Percentiles rank a stretch among this genome's conserved stretches.
Conservation (phyloP, 2,329 filamentous ascomycete species). For the Penicillium nordicum region DNA sequence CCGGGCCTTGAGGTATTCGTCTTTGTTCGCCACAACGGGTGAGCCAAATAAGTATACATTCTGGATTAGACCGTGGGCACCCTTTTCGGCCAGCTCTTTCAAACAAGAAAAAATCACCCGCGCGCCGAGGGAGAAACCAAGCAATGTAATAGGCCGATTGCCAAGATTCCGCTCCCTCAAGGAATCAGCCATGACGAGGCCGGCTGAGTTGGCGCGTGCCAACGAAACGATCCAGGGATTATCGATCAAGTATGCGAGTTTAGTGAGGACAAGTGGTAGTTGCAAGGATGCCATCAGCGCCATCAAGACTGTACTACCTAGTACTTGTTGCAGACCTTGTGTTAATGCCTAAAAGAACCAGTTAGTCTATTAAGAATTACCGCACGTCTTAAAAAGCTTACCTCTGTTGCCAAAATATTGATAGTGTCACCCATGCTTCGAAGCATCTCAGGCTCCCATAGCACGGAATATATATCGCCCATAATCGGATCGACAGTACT, state of each 20-base stretch:
- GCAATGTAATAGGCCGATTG: constrained; percentile 83
- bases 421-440: constrained; percentile 97
- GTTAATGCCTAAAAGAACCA: constrained; percentile 69
- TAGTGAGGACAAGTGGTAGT: constrained; percentile 86
- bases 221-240: constrained; percentile 98
- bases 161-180: constrained; percentile 88
- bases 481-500: constrained; percentile 96
- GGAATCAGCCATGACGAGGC: constrained; percentile 90
- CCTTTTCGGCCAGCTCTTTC: constrained; percentile 77
- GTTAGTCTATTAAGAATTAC: constrained; percentile 23
- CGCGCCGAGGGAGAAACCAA: constrained; percentile 90
- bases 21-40: constrained; percentile 83
- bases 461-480: constrained; percentile 94
- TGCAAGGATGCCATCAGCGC: constrained; percentile 89
- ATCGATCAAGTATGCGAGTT: constrained; percentile 93
- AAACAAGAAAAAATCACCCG: constrained; percentile 91
- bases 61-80: constrained; percentile 81
- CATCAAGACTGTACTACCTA: constrained; percentile 84
- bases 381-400: constrained; percentile 41
- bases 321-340: constrained; percentile 90
- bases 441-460: constrained; percentile 98
- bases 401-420: constrained; percentile 95
- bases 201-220: constrained; percentile 81
- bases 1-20: constrained; percentile 78
- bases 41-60: constrained; percentile 95